Conservation (phyloP, 148 eudicot species). For the Vaccinium darrowii region DNA sequence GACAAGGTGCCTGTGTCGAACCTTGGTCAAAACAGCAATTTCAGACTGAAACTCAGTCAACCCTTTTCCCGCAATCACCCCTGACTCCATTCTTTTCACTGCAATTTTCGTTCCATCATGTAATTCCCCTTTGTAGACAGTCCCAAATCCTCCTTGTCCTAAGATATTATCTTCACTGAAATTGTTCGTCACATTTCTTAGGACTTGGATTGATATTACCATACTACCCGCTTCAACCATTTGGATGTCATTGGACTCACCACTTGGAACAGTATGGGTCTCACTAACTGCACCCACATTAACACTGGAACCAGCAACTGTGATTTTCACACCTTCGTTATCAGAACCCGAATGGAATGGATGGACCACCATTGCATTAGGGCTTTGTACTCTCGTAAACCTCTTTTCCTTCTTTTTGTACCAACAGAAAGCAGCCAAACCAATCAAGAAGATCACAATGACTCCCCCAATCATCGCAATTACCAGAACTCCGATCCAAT, state of each 20-base stretch:
- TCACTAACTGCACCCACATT: constrained; percentile 64
- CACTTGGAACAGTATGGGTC: constrained; percentile 41
- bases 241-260: constrained; percentile 64
- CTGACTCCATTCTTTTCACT: constrained; percentile 67
- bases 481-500: constrained; percentile 43
- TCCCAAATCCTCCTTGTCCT: constrained; percentile 72
- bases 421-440: constrained; percentile 51
- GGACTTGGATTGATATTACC: constrained; percentile 71
- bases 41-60: constrained; percentile 71
- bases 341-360: constrained; percentile 85
- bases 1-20: constrained; percentile 85
- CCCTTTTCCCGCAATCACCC: constrained; percentile 74
- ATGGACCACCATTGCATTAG: constrained; percentile 77
- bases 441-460: constrained; percentile 46
- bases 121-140: constrained; percentile 66
- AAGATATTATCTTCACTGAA: constrained; percentile 55
- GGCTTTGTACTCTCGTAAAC: constrained; percentile 76
- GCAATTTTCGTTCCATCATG: constrained; percentile 72
- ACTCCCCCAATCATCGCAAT: constrained; percentile 54
- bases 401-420: constrained; percentile 68
- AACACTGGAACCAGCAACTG: constrained; percentile 91
- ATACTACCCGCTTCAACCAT: constrained; percentile 82
- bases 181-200: constrained; percentile 54
- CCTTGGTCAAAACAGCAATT: constrained; percentile 84
- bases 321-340: constrained; percentile 78